These are phyloP conservation scores for Ceratobasidium sp. DNA, from an alignment of 1,284 basidiomycete species.

Conservation along the genomic window DNA sequence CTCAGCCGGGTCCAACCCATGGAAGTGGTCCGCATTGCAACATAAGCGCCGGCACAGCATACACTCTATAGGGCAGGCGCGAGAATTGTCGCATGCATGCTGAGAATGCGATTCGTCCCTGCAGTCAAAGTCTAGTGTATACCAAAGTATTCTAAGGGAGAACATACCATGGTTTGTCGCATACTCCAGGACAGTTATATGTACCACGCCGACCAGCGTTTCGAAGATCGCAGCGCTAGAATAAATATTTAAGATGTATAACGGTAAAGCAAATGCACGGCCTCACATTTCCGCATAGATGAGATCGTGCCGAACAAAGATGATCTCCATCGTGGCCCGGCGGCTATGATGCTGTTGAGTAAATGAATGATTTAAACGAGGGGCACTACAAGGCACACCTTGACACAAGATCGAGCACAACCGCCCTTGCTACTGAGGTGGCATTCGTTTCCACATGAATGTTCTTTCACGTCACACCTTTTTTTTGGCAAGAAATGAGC, in stretches of 20 bases:
- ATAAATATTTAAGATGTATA: neutral
- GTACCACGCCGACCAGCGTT: slow-evolving; percentile 46
- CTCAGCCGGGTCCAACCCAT: slow-evolving; percentile 54
- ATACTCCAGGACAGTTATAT: slow-evolving; percentile 56
- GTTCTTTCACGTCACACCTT: slow-evolving; percentile 59
- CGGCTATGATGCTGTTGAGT: slow-evolving; percentile 49
- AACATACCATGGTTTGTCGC: slow-evolving; percentile 55
- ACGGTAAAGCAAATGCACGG: slow-evolving; percentile 41
- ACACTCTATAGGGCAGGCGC: slow-evolving; percentile 62
- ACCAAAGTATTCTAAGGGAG: neutral
- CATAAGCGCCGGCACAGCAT: slow-evolving; percentile 64
- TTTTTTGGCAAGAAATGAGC: slow-evolving; percentile 1
- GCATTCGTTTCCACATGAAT: slow-evolving; percentile 62
- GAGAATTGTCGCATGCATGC: slow-evolving; percentile 58
- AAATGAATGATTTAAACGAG: neutral
- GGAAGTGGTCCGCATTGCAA: slow-evolving; percentile 59
- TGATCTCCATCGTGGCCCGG: slow-evolving; percentile 58
- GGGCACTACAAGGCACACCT: neutral
- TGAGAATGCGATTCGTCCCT: slow-evolving; percentile 58
- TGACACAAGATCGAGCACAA: slow-evolving; percentile 59
- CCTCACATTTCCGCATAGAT: slow-evolving; percentile 63
- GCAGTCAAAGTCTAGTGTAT: neutral
- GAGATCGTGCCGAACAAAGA: slow-evolving; percentile 59
- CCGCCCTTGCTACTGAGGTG: slow-evolving; percentile 55
- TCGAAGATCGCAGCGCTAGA: slow-evolving; percentile 58